Evolutionary conservation across 228 moss, liverwort and hornwort genomes (phyloP).

Genomic region (Sphagnum magellanicum): DNA sequence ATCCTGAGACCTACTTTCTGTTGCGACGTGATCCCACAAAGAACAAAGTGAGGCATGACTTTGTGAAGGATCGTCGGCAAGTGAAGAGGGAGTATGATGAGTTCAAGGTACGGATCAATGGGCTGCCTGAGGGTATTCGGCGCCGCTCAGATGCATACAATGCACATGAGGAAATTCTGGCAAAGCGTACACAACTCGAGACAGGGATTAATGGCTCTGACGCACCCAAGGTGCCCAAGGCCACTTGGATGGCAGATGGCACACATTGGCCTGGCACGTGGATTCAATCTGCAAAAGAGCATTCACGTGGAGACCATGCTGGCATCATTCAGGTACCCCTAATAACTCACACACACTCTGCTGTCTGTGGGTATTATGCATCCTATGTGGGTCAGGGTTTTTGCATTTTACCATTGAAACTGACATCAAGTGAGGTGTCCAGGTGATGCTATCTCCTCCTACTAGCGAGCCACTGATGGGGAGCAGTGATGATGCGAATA

Average conservation of each 20-base stretch:
- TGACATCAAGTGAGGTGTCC: background rate
- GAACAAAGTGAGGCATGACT: slow-evolving; percentile 59
- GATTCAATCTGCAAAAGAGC: slow-evolving; percentile 54
- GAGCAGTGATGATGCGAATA: slow-evolving; percentile 55
- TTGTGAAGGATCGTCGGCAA: slow-evolving; percentile 72
- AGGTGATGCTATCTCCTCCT: slow-evolving; percentile 65
- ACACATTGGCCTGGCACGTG: slow-evolving; percentile 70
- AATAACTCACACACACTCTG: background rate
- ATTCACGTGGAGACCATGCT: slow-evolving; percentile 59
- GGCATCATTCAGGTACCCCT: slow-evolving; percentile 48
- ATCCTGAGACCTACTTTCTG: slow-evolving; percentile 78
- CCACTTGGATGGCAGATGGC: slow-evolving; percentile 66
- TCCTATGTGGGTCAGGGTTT: background rate
- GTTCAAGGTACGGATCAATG: slow-evolving; percentile 80
- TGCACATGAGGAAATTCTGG: slow-evolving; percentile 54
- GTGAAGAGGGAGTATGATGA: slow-evolving; percentile 89
- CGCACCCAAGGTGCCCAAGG: slow-evolving; percentile 39
- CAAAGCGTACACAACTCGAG: slow-evolving; percentile 46
- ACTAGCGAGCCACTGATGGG: slow-evolving; percentile 56
- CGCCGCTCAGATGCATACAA: slow-evolving; percentile 83
- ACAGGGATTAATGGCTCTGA: slow-evolving; percentile 33
- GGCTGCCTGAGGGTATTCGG: slow-evolving; percentile 73
- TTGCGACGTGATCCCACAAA: slow-evolving; percentile 72
- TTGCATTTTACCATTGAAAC: background rate
- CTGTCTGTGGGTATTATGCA: background rate